Evolutionary conservation across 2,329 filamentous ascomycete species (phyloP), one percentile per base, ranked within the genome.

Genomic region (Chaetomium olivaceum): DNA sequence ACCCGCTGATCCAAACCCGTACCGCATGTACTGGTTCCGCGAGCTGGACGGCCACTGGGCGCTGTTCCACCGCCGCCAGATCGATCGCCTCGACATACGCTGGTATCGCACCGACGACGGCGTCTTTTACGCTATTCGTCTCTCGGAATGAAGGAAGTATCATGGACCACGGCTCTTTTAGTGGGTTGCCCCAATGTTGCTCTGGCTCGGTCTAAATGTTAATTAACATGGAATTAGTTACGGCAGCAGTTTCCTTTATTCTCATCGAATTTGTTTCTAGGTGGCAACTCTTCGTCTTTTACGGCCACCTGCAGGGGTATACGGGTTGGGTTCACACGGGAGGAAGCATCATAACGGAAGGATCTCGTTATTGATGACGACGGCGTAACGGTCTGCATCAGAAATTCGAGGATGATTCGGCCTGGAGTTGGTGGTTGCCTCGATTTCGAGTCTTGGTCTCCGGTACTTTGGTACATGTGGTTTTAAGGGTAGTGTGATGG

Each of bases 31-130:
- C 77, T 85, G 82, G 78, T 81, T 84, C 71, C 83, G 85, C 64
- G 86, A 89, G 77, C 76, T 84, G 70, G 85, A 89, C 75, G 83
- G 84, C 58, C 81, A 83, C 66, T 89, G 83, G 83, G 83, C 82
- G 43, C 80, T 87, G 75, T 82, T 85, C 74, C 85, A 81, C 74
- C 84, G 86, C 36, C 81, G 81, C 75, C 83, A 85, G 61, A 86
- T 89, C 75, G 87, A 89, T 73, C 79, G 81, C 72, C 80, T 87
- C 48, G 76, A 77, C 62, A 82, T 80, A 70, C 82, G 85, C 63
- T 89, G 87, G 87, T 89, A 85, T 73, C 79, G 86, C 63, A 81
- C 81, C 66, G 78, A 82, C 58, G 80, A 83, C 63, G 86, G 87
- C 29, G 80, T 82, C 72, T 89, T 89, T 74, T 89, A 89, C 71